Percentiles rank a stretch among this genome's conserved stretches.
phyloP scores from a whole-genome alignment of 495 filamentous ascomycete genomes.

The Xylaria acuta region DNA sequence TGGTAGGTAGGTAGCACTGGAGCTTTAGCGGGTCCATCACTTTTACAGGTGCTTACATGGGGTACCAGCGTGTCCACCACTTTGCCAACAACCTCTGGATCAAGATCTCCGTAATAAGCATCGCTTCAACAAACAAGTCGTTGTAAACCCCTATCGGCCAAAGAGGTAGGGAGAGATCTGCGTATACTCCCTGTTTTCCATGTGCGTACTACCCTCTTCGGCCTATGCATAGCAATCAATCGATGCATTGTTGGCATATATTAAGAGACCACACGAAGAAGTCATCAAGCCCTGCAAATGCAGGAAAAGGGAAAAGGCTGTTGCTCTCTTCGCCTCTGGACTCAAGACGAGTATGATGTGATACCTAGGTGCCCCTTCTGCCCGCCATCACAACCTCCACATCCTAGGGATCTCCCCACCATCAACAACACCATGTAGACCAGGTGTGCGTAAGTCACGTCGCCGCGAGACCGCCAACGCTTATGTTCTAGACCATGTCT shows the following conservation, averaged over 20 bases:
- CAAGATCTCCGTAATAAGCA: too few relatives aligned
- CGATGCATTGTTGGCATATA: too few relatives aligned
- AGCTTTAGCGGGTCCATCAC: background rate
- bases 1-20: too few relatives aligned
- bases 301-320: background rate
- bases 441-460: background rate
- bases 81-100: too few relatives aligned
- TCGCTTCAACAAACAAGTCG: background rate
- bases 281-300: background rate
- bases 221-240: background rate
- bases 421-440: background rate
- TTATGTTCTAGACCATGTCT: background rate
- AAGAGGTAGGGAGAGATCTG: constrained; percentile 7
- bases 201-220: background rate
- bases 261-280: background rate
- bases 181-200: constrained; percentile 1
- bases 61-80: too few relatives aligned
- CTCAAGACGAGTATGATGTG: background rate
- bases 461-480: background rate
- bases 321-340: background rate
- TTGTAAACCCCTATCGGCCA: background rate
- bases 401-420: background rate
- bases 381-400: too few relatives aligned
- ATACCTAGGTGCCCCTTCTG: too few relatives aligned
- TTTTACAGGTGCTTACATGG: background rate